phyloP scores from a whole-genome alignment of 2,329 filamentous ascomycete species.

The Epichloe amarillans region DNA sequence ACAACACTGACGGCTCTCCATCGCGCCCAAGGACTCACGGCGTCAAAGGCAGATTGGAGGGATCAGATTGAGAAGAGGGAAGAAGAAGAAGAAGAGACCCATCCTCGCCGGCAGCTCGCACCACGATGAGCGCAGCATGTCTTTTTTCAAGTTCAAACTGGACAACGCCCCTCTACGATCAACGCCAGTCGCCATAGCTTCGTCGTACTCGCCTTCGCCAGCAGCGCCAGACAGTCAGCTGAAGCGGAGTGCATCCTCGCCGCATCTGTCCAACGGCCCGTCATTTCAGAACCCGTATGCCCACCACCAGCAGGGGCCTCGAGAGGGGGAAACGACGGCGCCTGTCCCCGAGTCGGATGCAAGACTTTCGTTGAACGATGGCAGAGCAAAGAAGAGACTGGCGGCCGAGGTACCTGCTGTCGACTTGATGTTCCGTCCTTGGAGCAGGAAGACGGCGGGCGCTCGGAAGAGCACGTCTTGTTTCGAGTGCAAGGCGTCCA shows the following conservation, averaged over 20 bases:
- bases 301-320: neutral
- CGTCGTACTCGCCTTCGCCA: neutral
- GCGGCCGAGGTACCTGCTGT: neutral
- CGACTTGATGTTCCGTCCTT: neutral
- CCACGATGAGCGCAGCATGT: constrained; percentile 5
- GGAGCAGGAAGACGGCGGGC: constrained; percentile 1
- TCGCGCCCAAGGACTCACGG: neutral
- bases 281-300: neutral
- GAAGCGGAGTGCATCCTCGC: neutral
- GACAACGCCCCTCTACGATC: neutral
- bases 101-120: neutral
- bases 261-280: neutral
- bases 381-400: neutral
- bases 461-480: neutral
- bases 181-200: neutral
- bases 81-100: neutral
- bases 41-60: neutral
- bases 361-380: neutral
- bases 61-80: neutral
- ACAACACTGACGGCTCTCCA: neutral
- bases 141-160: constrained; percentile 5
- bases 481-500: constrained; percentile 3
- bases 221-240: neutral
- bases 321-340: neutral
- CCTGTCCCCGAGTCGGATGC: neutral